phyloP scores from a whole-genome alignment of 441 rosid species.

The Populus hybrid region DNA sequence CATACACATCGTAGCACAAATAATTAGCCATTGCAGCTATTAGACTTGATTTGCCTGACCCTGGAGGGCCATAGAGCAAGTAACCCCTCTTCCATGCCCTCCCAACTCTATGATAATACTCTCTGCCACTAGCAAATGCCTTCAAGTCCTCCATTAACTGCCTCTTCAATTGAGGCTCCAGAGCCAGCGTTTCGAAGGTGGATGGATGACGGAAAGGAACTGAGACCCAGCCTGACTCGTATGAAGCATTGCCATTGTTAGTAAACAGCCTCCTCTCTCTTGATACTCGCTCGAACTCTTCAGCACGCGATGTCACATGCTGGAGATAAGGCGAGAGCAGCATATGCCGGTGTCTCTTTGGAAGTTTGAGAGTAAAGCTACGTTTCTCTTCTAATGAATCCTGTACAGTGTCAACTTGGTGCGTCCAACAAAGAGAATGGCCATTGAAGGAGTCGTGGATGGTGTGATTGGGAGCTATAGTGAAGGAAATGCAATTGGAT shows the following conservation, averaged over 20 bases:
- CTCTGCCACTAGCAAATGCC: slow-evolving; percentile 51
- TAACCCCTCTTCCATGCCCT: slow-evolving; percentile 83
- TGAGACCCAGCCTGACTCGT: slow-evolving; percentile 58
- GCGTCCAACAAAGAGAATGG: slow-evolving; percentile 66
- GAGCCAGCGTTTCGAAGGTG: slow-evolving; percentile 80
- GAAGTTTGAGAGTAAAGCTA: slow-evolving; percentile 53
- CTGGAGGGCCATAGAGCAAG: slow-evolving; percentile 72
- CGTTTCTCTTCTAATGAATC: slow-evolving; percentile 53
- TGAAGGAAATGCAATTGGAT: slow-evolving; percentile 75
- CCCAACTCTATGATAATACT: slow-evolving; percentile 68
- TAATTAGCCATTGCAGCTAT: slow-evolving; percentile 85
- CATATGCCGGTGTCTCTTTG: slow-evolving; percentile 40
- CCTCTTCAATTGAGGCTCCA: slow-evolving; percentile 61
- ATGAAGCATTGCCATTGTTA: slow-evolving; percentile 42
- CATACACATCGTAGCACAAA: slow-evolving; percentile 67
- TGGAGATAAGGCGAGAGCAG: slow-evolving; percentile 35
- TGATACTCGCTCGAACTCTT: slow-evolving; percentile 70
- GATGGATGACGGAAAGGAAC: slow-evolving; percentile 89
- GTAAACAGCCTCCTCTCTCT: slow-evolving; percentile 43
- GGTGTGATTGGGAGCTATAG: slow-evolving; percentile 69
- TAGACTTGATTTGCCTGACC: slow-evolving; percentile 81
- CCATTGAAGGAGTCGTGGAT: slow-evolving; percentile 60
- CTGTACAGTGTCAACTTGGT: slow-evolving; percentile 71
- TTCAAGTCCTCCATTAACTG: slow-evolving; percentile 57
- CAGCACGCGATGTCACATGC: slow-evolving; percentile 39